Evolutionary conservation across 2,329 filamentous ascomycete genomes (phyloP).

Genomic region (Onygena corvina): DNA sequence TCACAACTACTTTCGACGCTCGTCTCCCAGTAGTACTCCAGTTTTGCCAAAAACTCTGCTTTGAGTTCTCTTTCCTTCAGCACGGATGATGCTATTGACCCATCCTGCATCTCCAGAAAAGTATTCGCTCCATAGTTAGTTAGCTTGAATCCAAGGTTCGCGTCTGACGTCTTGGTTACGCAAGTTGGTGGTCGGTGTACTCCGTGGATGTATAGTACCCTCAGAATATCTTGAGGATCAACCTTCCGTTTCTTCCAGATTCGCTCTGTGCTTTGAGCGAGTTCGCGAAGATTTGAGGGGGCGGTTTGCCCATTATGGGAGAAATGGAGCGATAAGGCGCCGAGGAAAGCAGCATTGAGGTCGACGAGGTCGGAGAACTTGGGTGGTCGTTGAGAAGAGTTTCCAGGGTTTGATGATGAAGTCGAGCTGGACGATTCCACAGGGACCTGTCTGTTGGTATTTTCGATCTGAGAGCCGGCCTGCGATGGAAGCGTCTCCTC

Average conservation of each 20-base stretch:
- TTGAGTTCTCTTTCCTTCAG: slow-evolving; percentile 40
- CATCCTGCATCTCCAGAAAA: slow-evolving; percentile 25
- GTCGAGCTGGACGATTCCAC: not conserved
- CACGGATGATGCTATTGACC: slow-evolving; percentile 9
- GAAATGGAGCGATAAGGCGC: slow-evolving; percentile 55
- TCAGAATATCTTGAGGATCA: slow-evolving; percentile 52
- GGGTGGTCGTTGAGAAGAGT: slow-evolving; percentile 17
- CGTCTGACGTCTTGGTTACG: not conserved
- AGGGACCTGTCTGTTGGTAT: slow-evolving; percentile 13
- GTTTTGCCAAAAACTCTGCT: slow-evolving; percentile 37
- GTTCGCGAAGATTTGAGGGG: slow-evolving; percentile 50
- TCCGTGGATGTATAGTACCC: slow-evolving; percentile 51
- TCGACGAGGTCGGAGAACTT: slow-evolving; percentile 43
- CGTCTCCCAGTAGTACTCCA: slow-evolving; percentile 38
- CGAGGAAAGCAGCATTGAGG: slow-evolving; percentile 55
- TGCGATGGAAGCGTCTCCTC: not conserved
- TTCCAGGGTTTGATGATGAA: slow-evolving; percentile 31
- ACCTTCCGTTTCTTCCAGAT: slow-evolving; percentile 63
- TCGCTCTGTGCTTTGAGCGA: slow-evolving; percentile 52
- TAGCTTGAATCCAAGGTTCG: slow-evolving; percentile 29
- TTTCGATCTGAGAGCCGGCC: not conserved
- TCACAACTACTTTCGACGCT: slow-evolving; percentile 25
- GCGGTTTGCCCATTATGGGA: slow-evolving; percentile 54
- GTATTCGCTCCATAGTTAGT: slow-evolving; percentile 33
- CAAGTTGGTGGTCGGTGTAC: slow-evolving; percentile 9